Percentiles rank a stretch among this genome's conserved stretches.
phyloP scores from a whole-genome alignment of 1,284 basidiomycete genomes.

The Testicularia cyperi region DNA sequence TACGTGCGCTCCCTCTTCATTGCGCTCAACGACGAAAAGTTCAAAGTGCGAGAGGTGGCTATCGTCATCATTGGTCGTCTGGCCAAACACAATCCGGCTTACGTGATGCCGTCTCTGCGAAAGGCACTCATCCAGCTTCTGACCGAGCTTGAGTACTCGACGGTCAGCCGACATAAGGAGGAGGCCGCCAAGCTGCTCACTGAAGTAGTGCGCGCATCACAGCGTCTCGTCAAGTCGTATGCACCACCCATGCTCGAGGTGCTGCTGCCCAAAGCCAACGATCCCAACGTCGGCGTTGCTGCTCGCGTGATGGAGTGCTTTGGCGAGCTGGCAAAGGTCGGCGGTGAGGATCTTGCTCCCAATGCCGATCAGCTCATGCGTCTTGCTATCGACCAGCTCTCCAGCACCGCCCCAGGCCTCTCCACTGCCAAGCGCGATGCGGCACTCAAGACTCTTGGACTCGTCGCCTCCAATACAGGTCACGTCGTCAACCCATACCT shows the following conservation, averaged over 20 bases:
- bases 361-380: slow-evolving; percentile 85
- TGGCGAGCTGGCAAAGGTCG: slow-evolving; percentile 89
- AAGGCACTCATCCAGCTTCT: slow-evolving; percentile 95
- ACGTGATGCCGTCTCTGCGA: slow-evolving; percentile 95
- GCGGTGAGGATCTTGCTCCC: slow-evolving; percentile 84
- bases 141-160: slow-evolving; percentile 96
- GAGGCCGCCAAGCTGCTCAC: slow-evolving; percentile 57
- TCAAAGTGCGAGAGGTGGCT: slow-evolving; percentile 87
- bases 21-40: slow-evolving; percentile 95
- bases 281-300: slow-evolving; percentile 81
- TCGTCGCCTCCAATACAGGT: slow-evolving; percentile 92
- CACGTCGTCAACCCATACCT: slow-evolving; percentile 89
- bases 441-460: slow-evolving; percentile 88
- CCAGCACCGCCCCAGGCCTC: slow-evolving; percentile 64
- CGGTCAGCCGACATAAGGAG: slow-evolving; percentile 77
- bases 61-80: slow-evolving; percentile 90
- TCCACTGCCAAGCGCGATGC: slow-evolving; percentile 71
- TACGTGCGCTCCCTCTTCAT: slow-evolving; percentile 96
- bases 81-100: slow-evolving; percentile 93
- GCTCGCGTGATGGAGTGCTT: slow-evolving; percentile 91
- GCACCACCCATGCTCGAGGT: slow-evolving; percentile 93
- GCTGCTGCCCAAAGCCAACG: slow-evolving; percentile 82
- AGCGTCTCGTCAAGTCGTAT: slow-evolving; percentile 93
- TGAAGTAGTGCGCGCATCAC: slow-evolving; percentile 68
- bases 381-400: slow-evolving; percentile 82